Evolutionary conservation across 139 green algal genomes (phyloP), one percentile per base, ranked within the genome.

Genomic region (Astrephomene gubernaculifera): DNA sequence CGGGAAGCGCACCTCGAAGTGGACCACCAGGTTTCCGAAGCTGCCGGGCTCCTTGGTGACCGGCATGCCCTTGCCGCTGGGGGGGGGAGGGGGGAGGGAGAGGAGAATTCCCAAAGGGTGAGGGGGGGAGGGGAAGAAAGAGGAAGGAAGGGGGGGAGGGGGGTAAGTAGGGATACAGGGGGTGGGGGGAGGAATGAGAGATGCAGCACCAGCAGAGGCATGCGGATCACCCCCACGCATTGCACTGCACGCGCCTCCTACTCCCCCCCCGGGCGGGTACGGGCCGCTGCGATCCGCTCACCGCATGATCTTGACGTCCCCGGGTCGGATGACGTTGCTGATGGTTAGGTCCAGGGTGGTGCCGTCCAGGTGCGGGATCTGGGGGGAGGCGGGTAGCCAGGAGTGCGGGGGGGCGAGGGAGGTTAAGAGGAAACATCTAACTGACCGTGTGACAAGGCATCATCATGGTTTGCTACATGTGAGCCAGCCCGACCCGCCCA

Each of bases 31-130:
- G 87, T 98, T 94, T 24, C 96, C 96, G 61, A 86, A 91, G 8
- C 38, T 79, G 9, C 94, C 94, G 0, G 90, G 90, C 19, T 70
- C 31, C 75, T 96, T 97, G 67, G 85, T 92, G 52, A 96, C 90
- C 29, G 96, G 95, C 96, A 98, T 98, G 81, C 96, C 96, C 83
- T 97, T 94, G 27, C 93, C 93, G 63, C 93, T 94, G 87, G 39
- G 86, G 36, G 35, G 24, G 27, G 27, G 57, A 39, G 36, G 31
- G n/a, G 63, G 21, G 63, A 71, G n/a, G 63, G 57, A 9, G 6
- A 10, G 31, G 33, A 4, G 60, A 24, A 5, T 65, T 31, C n/a
- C 14, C 9, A 6, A 38, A 39, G 10, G 8, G 64, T 4, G 64
- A 44, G 12, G 33, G 64, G 5, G 35, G 14, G 24, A 10, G 61